Percentiles rank a stretch among this genome's conserved stretches.
Conservation (phyloP, 805 yeast species). For the Schizosaccharomyces japonicus region DNA sequence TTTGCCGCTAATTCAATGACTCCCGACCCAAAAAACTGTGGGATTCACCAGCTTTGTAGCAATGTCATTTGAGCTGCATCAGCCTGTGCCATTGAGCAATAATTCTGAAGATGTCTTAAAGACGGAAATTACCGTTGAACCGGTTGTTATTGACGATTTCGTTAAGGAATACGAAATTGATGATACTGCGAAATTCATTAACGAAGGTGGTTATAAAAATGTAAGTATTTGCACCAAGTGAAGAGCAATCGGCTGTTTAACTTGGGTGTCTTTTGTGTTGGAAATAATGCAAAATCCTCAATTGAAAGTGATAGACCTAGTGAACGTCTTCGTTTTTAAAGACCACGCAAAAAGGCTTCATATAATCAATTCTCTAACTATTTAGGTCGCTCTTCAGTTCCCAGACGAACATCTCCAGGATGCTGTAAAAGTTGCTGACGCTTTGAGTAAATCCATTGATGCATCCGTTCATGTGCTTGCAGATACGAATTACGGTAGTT, state of each 20-base stretch:
- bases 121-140: neutral
- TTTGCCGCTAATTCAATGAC: too few relatives aligned
- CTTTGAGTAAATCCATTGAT: conserved; percentile 13
- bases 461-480: conserved; percentile 52
- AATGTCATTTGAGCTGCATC: conserved; percentile 41
- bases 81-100: conserved; percentile 30
- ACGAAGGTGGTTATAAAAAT: conserved; percentile 17
- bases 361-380: neutral
- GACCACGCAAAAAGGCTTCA: too few relatives aligned
- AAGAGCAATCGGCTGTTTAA: too few relatives aligned
- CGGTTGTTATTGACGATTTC: conserved; percentile 16
- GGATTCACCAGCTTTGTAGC: too few relatives aligned
- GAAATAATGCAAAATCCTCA: too few relatives aligned
- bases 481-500: conserved; percentile 83
- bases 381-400: conserved; percentile 54
- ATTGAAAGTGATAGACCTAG: too few relatives aligned
- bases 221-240: neutral
- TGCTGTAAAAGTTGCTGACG: conserved; percentile 41
- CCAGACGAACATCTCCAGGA: conserved; percentile 66
- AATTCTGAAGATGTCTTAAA: neutral
- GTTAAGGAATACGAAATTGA: conserved; percentile 32
- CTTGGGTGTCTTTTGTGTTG: neutral
- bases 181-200: conserved; percentile 22
- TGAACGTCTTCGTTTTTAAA: too few relatives aligned
- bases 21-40: too few relatives aligned